These are phyloP conservation scores for Mitragyna speciosa DNA, from an alignment of 257 asterid genomes.

Conservation along the genomic window DNA sequence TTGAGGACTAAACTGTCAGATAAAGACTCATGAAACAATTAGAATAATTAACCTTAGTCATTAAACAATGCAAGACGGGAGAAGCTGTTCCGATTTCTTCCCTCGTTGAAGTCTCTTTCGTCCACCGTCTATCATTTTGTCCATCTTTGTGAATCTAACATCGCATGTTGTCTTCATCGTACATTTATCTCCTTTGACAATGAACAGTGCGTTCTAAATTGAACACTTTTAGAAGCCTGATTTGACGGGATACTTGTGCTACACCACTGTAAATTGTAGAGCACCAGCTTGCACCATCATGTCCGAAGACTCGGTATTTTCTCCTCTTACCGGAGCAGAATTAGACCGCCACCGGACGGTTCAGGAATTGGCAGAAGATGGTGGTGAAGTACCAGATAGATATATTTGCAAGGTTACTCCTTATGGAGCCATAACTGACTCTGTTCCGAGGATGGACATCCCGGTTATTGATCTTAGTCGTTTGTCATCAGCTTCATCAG, in stretches of 20 bases:
- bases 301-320: slow-evolving; percentile 16
- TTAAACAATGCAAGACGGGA: too few species aligned
- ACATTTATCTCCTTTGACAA: too few species aligned
- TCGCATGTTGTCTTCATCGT: too few species aligned
- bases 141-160: not conserved
- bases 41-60: too few species aligned
- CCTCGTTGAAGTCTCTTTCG: too few species aligned
- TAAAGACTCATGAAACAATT: too few species aligned
- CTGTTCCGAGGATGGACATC: slow-evolving; percentile 30
- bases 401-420: slow-evolving; percentile 33
- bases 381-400: slow-evolving; percentile 43
- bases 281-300: slow-evolving; percentile 11
- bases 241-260: not conserved
- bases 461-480: slow-evolving; percentile 45
- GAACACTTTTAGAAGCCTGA: not conserved
- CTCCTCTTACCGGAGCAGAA: slow-evolving; percentile 16
- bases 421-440: slow-evolving; percentile 30
- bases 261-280: not conserved
- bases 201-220: not conserved
- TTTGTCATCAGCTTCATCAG: slow-evolving; percentile 27
- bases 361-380: slow-evolving; percentile 43
- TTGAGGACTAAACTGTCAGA: too few species aligned
- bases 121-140: too few species aligned
- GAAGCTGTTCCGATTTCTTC: too few species aligned
- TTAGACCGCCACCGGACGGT: slow-evolving; percentile 24